A percentile compares a stretch with the other conserved stretches of the same genome.
phyloP scores from a whole-genome alignment of 768 basidiomycete genomes.

The Tricholoma saponaceum region DNA sequence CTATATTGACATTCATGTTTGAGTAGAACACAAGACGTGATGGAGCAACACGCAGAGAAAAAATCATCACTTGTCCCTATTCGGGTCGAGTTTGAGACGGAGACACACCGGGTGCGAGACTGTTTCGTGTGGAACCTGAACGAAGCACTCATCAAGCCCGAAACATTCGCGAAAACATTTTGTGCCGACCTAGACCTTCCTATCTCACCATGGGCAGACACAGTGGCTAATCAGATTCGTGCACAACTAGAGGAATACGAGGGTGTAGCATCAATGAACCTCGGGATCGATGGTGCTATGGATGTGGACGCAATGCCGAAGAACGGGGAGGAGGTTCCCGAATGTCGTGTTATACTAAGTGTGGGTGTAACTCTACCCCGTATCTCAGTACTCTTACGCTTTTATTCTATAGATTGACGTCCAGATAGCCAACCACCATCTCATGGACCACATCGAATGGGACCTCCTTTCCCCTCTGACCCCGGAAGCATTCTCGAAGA shows the following conservation, averaged over 20 bases:
- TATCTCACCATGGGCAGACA: constrained; percentile 59
- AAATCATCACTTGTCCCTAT: constrained; percentile 74
- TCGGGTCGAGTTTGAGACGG: constrained; percentile 92
- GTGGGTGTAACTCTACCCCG: constrained; percentile 37
- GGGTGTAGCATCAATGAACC: constrained; percentile 73
- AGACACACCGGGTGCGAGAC: constrained; percentile 87
- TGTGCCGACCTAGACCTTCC: constrained; percentile 87
- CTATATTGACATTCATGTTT: constrained; percentile 2
- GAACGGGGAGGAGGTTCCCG: constrained; percentile 57
- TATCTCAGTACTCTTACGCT: not conserved
- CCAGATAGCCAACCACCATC: constrained; percentile 87
- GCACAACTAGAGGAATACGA: constrained; percentile 91
- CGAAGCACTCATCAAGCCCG: constrained; percentile 82
- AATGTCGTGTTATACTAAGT: constrained; percentile 80
- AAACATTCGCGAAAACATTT: constrained; percentile 81
- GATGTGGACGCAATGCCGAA: constrained; percentile 37
- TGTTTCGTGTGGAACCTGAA: constrained; percentile 95
- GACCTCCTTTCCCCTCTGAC: constrained; percentile 92
- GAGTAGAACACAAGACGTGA: constrained; percentile 56
- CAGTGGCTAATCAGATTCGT: constrained; percentile 81
- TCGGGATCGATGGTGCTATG: constrained; percentile 55
- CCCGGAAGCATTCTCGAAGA: constrained; percentile 78
- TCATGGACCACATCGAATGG: constrained; percentile 98
- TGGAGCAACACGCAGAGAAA: constrained; percentile 59
- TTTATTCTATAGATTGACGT: constrained; percentile 78